Percentiles rank a stretch among this genome's conserved stretches.
Conservation (phyloP, 139 green algal species). For the Closterium sp. region DNA sequence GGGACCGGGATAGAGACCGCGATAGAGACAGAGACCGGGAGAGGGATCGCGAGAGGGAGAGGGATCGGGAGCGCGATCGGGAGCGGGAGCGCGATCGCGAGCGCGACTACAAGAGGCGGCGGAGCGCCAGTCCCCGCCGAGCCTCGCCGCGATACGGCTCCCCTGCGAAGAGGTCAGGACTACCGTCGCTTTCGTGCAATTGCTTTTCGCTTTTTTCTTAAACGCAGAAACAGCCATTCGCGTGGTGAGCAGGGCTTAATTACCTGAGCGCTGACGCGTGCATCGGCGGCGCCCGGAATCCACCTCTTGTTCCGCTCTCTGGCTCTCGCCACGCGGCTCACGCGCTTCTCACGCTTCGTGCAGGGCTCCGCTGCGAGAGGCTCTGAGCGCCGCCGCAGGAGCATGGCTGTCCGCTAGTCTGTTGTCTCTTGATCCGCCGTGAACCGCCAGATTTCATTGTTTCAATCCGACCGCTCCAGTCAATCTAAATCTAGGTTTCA, state of each 20-base stretch:
- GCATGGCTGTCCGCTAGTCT: neutral
- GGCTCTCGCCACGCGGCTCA: neutral
- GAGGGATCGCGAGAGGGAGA: neutral
- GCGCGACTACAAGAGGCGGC: slow-evolving; percentile 20
- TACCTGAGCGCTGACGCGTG: neutral
- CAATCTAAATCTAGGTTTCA: no score
- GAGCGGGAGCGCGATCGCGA: neutral
- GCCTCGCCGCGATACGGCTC: neutral
- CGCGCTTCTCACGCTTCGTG: neutral
- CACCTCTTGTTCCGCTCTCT: neutral
- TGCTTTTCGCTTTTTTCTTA: neutral
- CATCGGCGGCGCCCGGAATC: no score
- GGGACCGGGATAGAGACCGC: slow-evolving; percentile 18
- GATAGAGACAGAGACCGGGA: slow-evolving; percentile 11
- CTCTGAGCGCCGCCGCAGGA: neutral
- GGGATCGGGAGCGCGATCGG: slow-evolving; percentile 19
- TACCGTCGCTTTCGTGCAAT: neutral
- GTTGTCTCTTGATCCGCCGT: neutral
- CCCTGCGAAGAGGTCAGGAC: neutral
- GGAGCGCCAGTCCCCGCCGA: neutral
- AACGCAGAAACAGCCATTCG: neutral
- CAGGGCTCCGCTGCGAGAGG: neutral
- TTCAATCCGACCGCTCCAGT: neutral
- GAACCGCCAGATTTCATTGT: neutral
- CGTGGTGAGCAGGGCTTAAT: no score